Conservation (phyloP, 2,329 filamentous ascomycete genomes). For the Stemphylium vesicarium region DNA sequence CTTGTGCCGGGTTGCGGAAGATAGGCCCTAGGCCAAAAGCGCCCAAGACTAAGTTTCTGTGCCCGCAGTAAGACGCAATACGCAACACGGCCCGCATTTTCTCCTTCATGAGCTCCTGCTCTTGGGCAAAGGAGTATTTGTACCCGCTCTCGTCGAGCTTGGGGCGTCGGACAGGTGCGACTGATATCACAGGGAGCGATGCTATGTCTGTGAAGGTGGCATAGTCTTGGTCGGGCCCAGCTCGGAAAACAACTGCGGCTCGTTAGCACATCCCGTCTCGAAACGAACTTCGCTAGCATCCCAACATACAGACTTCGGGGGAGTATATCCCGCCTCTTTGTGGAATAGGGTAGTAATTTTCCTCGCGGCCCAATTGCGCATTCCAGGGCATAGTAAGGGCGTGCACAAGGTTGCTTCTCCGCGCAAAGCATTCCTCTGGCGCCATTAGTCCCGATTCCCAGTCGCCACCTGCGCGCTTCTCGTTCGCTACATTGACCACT, state of each 20-base stretch:
- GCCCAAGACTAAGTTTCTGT: constrained; percentile 51
- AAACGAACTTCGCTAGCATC: constrained; percentile 1
- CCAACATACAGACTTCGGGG: constrained; percentile 65
- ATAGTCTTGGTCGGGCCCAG: constrained; percentile 62
- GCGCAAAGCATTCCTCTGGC: constrained; percentile 75
- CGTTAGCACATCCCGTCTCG: neutral
- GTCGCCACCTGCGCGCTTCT: constrained; percentile 77
- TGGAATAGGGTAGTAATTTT: constrained; percentile 73
- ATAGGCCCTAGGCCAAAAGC: constrained; percentile 54
- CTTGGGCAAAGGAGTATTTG: constrained; percentile 74
- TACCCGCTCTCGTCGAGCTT: constrained; percentile 72
- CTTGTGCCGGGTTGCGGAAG: constrained; percentile 53
- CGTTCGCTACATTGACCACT: constrained; percentile 76
- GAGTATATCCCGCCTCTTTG: constrained; percentile 73
- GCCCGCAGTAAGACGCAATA: constrained; percentile 62
- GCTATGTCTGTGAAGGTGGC: constrained; percentile 54
- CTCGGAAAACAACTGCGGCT: constrained; percentile 68
- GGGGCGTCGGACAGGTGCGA: constrained; percentile 73
- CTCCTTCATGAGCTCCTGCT: constrained; percentile 73
- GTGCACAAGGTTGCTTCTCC: constrained; percentile 75
- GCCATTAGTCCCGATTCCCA: constrained; percentile 73
- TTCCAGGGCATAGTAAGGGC: constrained; percentile 67
- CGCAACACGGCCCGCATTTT: constrained; percentile 75
- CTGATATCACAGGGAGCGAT: constrained; percentile 73
- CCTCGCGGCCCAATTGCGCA: constrained; percentile 37